Evolutionary conservation across 352 stramenopile species (phyloP).

Genomic region (Globisporangium viniferum): DNA sequence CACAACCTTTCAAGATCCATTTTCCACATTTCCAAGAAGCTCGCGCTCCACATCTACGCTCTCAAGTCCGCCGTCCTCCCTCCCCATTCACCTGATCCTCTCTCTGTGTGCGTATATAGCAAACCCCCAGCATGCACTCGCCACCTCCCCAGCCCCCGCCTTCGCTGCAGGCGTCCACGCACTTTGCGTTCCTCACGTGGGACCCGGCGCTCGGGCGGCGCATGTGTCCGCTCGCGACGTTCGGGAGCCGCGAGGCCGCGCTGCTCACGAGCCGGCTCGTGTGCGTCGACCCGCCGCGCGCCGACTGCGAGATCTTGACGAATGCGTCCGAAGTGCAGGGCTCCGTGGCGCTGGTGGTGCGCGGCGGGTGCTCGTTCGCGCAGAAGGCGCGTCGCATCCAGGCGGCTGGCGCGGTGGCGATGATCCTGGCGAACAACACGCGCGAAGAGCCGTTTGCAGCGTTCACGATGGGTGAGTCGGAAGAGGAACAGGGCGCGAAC

Average conservation of each 20-base stretch:
- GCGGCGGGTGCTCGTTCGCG: conserved; percentile 65
- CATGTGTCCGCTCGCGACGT: conserved; percentile 57
- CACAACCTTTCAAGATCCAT: too few relatives aligned
- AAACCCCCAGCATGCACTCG: neutral
- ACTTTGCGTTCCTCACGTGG: conserved; percentile 60
- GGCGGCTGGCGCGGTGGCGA: conserved; percentile 47
- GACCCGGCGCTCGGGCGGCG: conserved; percentile 34
- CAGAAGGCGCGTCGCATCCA: conserved; percentile 62
- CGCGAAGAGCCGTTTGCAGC: conserved; percentile 50
- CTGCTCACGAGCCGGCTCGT: conserved; percentile 32
- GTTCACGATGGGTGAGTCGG: conserved; percentile 54
- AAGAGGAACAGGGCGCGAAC: conserved; percentile 16
- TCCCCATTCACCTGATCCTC: too few relatives aligned
- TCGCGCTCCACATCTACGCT: too few relatives aligned
- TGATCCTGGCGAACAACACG: conserved; percentile 36
- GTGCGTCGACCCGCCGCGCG: conserved; percentile 56
- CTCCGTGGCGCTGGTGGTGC: conserved; percentile 58
- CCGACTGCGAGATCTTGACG: conserved; percentile 42
- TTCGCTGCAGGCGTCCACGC: conserved; percentile 12
- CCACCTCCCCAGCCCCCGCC: neutral
- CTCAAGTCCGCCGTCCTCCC: too few relatives aligned
- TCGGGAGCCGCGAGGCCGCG: conserved; percentile 32
- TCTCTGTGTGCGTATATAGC: too few relatives aligned
- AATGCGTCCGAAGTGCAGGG: conserved; percentile 48
- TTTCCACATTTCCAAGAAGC: too few relatives aligned